A percentile compares a stretch with the other conserved stretches of the same genome.
These are phyloP conservation scores for Sugiyamaella grinbergsii DNA, from an alignment of 1,139 yeast genomes.

Conservation along the genomic window DNA sequence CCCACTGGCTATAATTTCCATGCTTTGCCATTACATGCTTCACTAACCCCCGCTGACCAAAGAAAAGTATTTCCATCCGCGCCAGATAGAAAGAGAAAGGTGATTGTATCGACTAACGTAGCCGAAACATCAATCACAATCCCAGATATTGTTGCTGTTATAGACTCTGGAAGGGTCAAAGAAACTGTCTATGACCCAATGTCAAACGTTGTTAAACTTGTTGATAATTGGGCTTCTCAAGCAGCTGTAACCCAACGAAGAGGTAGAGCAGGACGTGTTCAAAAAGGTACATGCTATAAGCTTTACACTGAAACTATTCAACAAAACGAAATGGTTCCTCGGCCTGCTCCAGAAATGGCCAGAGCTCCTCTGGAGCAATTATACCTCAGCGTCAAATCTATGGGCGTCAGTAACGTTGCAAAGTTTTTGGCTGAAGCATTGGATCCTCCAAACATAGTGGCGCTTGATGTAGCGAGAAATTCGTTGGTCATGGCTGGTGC, in stretches of 20 bases:
- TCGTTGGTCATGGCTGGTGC: conserved; percentile 75
- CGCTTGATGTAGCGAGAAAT: conserved; percentile 63
- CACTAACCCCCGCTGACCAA: conserved; percentile 81
- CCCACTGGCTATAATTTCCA: conserved; percentile 34
- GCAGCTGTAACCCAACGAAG: conserved; percentile 93
- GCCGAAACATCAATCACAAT: conserved; percentile 90
- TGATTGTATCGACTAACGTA: conserved; percentile 82
- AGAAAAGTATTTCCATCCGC: conserved; percentile 64
- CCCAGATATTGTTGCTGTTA: conserved; percentile 90
- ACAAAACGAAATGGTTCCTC: conserved; percentile 56
- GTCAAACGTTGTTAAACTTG: conserved; percentile 66
- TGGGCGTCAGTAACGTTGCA: conserved; percentile 77
- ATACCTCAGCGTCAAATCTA: conserved; percentile 79
- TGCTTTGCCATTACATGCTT: conserved; percentile 81
- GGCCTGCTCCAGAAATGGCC: conserved; percentile 87
- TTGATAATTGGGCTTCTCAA: conserved; percentile 84
- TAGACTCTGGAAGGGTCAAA: conserved; percentile 86
- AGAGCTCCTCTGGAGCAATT: conserved; percentile 81
- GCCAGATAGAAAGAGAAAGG: conserved; percentile 61
- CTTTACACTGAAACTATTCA: conserved; percentile 68
- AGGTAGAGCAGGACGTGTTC: conserved; percentile 98
- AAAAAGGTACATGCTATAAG: conserved; percentile 78
- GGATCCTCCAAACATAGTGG: conserved; percentile 70
- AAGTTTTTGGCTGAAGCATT: conserved; percentile 72
- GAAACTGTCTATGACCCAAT: conserved; percentile 68